Conservation (phyloP, 1,139 yeast species). For the Pichia sp. region DNA sequence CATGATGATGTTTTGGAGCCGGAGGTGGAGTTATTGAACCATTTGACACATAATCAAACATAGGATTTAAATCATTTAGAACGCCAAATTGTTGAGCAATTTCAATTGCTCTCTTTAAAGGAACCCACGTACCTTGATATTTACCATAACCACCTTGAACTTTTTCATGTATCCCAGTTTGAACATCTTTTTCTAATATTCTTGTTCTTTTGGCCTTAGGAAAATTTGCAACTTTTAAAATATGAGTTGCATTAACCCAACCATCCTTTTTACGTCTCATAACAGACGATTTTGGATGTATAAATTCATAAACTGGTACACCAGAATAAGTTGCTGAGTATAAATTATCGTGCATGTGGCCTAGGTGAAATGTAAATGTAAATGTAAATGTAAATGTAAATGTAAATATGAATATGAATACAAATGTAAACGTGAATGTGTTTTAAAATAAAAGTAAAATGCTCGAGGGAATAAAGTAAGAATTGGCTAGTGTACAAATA, state of each 20-base stretch:
- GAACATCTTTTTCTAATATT: conserved; percentile 86
- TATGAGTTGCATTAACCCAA: conserved; percentile 98
- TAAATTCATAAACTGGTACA: conserved; percentile 85
- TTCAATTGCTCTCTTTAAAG: conserved; percentile 51
- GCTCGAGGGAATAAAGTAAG: neutral
- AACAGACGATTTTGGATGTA: conserved; percentile 75
- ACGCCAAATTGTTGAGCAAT: conserved; percentile 70
- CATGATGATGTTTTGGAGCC: conserved; percentile 79
- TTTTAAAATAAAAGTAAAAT: neutral
- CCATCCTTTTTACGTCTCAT: conserved; percentile 90
- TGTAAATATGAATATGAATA: neutral
- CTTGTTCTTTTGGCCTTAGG: conserved; percentile 93
- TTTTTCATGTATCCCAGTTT: conserved; percentile 79
- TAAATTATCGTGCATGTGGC: conserved; percentile 31
- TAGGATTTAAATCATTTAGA: conserved; percentile 53
- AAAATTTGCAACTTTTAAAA: conserved; percentile 86
- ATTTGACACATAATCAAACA: conserved; percentile 55
- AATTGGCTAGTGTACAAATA: neutral
- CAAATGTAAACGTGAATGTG: neutral
- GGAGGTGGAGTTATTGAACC: conserved; percentile 69
- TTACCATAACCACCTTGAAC: conserved; percentile 97
- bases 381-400: neutral
- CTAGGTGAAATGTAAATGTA: neutral
- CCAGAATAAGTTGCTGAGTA: conserved; percentile 79
- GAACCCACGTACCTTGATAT: conserved; percentile 98